Evolutionary conservation across 2,329 filamentous ascomycete species (phyloP).

Genomic region (Ophiostoma triangulosporum): DNA sequence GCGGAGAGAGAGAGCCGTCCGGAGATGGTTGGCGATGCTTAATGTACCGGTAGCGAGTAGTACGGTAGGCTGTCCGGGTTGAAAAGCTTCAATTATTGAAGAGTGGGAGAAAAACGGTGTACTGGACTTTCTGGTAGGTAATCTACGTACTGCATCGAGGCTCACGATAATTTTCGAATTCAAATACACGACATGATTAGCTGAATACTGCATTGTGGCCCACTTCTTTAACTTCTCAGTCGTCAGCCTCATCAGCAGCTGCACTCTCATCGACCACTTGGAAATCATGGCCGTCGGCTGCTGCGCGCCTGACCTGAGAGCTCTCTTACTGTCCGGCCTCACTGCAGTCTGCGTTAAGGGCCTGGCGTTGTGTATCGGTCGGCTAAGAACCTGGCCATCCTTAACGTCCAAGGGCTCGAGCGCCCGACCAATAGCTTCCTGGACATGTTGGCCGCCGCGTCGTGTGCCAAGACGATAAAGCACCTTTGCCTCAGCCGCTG

Average conservation of each 20-base stretch:
- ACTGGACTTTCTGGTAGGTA: no score
- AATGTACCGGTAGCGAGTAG: no score
- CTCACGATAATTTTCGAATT: no score
- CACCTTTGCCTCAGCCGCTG: slow-evolving; percentile 87
- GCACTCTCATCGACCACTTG: slow-evolving; percentile 55
- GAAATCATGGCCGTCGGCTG: slow-evolving; percentile 60
- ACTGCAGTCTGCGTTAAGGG: slow-evolving; percentile 59
- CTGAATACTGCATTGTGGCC: no score
- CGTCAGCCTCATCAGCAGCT: slow-evolving; percentile 70
- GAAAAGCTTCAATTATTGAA: no score
- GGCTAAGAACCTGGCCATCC: slow-evolving; percentile 63
- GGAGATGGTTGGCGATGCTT: no score
- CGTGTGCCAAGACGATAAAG: slow-evolving; percentile 54
- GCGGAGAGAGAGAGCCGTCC: no score
- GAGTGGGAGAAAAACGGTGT: no score
- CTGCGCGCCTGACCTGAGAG: slow-evolving; percentile 67
- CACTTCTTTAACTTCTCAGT: no score
- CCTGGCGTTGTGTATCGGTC: slow-evolving; percentile 60
- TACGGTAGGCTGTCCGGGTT: no score
- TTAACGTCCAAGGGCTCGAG: slow-evolving; percentile 79
- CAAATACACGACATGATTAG: slow-evolving; percentile 76
- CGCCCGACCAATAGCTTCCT: slow-evolving; percentile 64
- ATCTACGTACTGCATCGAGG: no score
- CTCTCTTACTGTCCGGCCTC: slow-evolving; percentile 71
- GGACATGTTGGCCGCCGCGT: slow-evolving; percentile 60